These are phyloP conservation scores for Avena sativa DNA, from an alignment of 176 grass and related monocot species.

Conservation along the genomic window DNA sequence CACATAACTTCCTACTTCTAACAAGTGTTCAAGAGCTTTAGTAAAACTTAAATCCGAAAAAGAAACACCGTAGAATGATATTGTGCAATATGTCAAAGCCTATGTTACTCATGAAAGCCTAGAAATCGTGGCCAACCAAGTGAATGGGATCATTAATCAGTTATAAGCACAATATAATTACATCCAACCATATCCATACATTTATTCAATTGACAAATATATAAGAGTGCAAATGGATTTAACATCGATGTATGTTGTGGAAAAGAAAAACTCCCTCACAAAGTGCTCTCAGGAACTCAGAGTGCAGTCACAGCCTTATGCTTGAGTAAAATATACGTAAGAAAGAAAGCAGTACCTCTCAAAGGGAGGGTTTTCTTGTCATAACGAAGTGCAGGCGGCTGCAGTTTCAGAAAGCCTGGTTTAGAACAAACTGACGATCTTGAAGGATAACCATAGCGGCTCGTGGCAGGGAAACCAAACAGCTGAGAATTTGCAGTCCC, in stretches of 20 bases:
- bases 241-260: not conserved
- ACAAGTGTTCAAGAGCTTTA: constrained; percentile 1
- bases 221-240: constrained; percentile 2
- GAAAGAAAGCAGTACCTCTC: constrained; percentile 44
- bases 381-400: constrained; percentile 18
- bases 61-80: not conserved
- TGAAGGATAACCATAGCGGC: constrained; percentile 5
- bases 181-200: not conserved
- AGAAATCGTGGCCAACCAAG: not conserved
- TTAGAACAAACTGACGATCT: not conserved
- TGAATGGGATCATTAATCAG: not conserved
- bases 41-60: not conserved
- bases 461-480: constrained; percentile 18
- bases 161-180: not conserved
- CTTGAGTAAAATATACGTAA: not conserved
- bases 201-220: constrained; percentile 10
- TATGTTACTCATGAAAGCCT: not conserved
- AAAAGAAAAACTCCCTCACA: not conserved
- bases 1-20: not conserved
- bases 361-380: constrained; percentile 27
- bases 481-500: constrained; percentile 40
- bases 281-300: not conserved
- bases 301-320: not conserved
- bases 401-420: constrained; percentile 40
- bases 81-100: not conserved